Evolutionary conservation across 2,329 filamentous ascomycete genomes (phyloP), one percentile per base, ranked within the genome.

Genomic region (Alternaria dauci): DNA sequence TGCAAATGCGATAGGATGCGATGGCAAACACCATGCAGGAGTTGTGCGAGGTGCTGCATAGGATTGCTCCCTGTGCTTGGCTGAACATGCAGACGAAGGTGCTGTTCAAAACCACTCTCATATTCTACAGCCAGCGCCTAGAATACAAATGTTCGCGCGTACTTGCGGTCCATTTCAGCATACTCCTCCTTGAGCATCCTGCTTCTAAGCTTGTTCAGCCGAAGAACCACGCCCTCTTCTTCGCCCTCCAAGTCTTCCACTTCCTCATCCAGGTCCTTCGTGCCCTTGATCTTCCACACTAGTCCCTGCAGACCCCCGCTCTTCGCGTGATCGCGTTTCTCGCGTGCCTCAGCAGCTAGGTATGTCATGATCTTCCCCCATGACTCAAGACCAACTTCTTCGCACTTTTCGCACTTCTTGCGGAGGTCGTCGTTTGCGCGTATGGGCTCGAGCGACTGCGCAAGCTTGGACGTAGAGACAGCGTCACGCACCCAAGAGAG

Each of bases 401-500:
- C 84, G 73, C 94, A 97, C 67, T 94, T 86, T 34, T 86, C 86
- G 75, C 94, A 97, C 39, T 87, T 88, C 63, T 86, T 84, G 67
- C 82, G 84, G 5, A 84, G 83, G 6, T 75, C 77, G 42, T 55
- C 70, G 59, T 63, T 72, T 73, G 70, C 8, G 79, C 78, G 58
- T 41, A 77, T 71, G 8, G 61, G 67, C 84, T 86, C 42, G 88
- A 83, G 70, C 88, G 62, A 69, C 50, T 77, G 74, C 9, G 73
- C 88, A 62, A 89, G 84, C 78, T 94, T 93, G 3, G 93, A 91
- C 1, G 91, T 81, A 0, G 74, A 76, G 1, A 96, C 92, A 26
- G 91, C 93, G 64, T 97, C 92, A 56, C 93, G 87, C 1, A 94
- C 97, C 94, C 94, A 98, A 6, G 89, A 88, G 2, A 97, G 83